phyloP scores from a whole-genome alignment of 2,329 filamentous ascomycete species.

The Nemania sp. region DNA sequence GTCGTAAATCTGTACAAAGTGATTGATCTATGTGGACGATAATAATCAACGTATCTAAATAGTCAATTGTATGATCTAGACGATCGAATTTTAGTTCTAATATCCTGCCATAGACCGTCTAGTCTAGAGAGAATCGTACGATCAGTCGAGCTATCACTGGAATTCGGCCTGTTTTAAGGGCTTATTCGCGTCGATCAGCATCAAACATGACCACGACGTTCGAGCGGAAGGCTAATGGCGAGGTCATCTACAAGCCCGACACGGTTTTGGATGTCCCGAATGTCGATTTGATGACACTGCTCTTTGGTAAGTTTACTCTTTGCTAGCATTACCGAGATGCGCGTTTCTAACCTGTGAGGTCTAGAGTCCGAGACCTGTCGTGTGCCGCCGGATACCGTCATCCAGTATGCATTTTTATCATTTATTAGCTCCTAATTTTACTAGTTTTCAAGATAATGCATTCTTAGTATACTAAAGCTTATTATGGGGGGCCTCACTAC shows the following conservation, averaged over 20 bases:
- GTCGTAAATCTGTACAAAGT: no score
- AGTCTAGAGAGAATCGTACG: background rate
- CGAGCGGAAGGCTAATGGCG: constrained; percentile 48
- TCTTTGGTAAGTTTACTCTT: constrained; percentile 55
- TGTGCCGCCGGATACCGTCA: constrained; percentile 60
- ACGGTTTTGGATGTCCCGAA: constrained; percentile 52
- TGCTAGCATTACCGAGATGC: background rate
- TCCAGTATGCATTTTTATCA: constrained; percentile 56
- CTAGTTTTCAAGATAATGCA: background rate
- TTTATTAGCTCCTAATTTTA: background rate
- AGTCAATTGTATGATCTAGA: background rate
- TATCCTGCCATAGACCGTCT: background rate
- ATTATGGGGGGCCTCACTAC: no score
- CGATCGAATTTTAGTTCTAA: background rate
- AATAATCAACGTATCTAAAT: background rate
- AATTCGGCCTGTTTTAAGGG: background rate
- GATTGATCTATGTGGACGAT: background rate
- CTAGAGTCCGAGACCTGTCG: constrained; percentile 53
- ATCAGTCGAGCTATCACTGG: background rate
- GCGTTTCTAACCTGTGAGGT: constrained; percentile 25
- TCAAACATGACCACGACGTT: constrained; percentile 48
- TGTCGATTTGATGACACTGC: constrained; percentile 57
- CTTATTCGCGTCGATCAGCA: background rate
- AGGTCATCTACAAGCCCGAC: constrained; percentile 55
- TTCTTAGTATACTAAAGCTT: no score